phyloP scores from a whole-genome alignment of 2,329 filamentous ascomycete genomes.

The Daldinia sp. region DNA sequence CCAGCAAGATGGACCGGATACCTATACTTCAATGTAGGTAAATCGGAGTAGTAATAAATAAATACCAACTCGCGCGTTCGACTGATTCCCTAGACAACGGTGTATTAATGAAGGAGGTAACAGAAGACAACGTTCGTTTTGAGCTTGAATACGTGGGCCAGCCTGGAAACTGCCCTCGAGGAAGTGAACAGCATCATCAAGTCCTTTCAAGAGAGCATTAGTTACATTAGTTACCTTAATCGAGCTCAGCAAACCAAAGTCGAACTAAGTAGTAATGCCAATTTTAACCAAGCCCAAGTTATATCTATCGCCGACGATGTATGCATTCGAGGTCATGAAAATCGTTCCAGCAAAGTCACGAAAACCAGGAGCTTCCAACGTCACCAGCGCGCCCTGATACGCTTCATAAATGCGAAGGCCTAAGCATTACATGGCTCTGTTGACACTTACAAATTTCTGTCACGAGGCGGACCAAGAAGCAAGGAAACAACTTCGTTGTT shows the following conservation, averaged over 20 bases:
- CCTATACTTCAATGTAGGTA: no score
- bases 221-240: no score
- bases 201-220: neutral
- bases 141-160: neutral
- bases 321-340: no score
- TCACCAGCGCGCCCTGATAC: neutral
- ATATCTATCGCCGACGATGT: neutral
- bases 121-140: neutral
- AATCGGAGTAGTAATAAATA: no score
- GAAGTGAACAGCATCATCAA: neutral
- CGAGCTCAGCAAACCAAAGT: neutral
- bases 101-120: neutral
- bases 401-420: neutral
- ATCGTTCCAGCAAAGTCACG: neutral
- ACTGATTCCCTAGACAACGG: neutral
- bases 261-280: neutral
- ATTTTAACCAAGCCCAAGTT: neutral
- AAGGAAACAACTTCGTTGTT: no score
- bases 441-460: no score
- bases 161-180: neutral
- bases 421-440: neutral
- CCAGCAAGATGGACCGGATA: no score
- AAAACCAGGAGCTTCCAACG: neutral
- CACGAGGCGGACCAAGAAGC: no score
- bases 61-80: neutral